These are phyloP conservation scores for Penicillium sp. DNA, from an alignment of 2,329 filamentous ascomycete species.

Conservation along the genomic window DNA sequence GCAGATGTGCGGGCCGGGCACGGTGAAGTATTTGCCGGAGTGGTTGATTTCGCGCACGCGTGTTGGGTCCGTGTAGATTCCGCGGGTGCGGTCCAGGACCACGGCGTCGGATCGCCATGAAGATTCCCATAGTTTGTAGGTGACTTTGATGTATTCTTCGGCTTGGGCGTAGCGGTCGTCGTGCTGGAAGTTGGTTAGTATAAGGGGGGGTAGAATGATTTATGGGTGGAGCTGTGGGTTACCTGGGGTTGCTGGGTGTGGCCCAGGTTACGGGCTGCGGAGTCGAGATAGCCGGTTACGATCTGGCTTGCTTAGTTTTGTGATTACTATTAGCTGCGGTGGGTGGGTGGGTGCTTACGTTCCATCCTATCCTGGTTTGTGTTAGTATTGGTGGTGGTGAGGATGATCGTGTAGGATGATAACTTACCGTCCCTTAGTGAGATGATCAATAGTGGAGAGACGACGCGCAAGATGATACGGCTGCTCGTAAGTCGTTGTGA, in stretches of 20 bases:
- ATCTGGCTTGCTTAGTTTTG: too few species aligned
- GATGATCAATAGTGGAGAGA: constrained; percentile 59
- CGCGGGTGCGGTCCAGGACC: constrained; percentile 48
- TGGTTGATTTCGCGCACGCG: constrained; percentile 60
- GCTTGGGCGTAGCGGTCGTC: constrained; percentile 58
- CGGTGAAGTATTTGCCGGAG: constrained; percentile 53
- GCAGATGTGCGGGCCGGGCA: constrained; percentile 58
- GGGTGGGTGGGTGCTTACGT: constrained; percentile 34
- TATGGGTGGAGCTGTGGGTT: background rate
- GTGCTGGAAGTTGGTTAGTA: constrained; percentile 38
- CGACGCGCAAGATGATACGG: constrained; percentile 58
- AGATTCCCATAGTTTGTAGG: constrained; percentile 59
- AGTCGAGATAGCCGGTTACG: constrained; percentile 60
- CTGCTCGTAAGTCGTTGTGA: constrained; percentile 60
- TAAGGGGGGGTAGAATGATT: too few species aligned
- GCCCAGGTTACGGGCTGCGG: constrained; percentile 56
- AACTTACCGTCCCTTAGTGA: constrained; percentile 53
- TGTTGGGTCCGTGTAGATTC: constrained; percentile 52
- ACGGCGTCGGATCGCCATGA: constrained; percentile 62
- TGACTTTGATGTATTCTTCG: constrained; percentile 56
- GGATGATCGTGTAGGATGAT: too few species aligned
- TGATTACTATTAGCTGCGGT: too few species aligned
- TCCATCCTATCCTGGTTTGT: constrained; percentile 48
- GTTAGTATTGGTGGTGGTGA: too few species aligned
- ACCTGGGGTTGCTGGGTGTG: constrained; percentile 45